Evolutionary conservation across 2,329 filamentous ascomycete species (phyloP), one percentile per base, ranked within the genome.

Genomic region (Sporothrix dimorphospora): DNA sequence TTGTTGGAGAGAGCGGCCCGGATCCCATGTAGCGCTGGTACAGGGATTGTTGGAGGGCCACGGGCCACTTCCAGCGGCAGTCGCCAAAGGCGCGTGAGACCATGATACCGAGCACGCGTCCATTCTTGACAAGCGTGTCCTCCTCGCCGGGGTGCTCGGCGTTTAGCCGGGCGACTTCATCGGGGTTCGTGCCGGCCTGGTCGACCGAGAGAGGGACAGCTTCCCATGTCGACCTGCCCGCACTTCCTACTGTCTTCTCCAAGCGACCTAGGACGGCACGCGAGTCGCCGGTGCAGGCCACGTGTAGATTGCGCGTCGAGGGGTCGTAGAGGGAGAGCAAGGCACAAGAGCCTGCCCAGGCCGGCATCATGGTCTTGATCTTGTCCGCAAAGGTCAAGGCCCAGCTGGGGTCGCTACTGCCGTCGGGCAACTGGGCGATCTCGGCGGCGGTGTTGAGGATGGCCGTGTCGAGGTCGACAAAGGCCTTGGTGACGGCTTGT

Each of bases 251-350:
- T 47, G 11, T n/a, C 38, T 3, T 24, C 4, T 24, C 5, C n/a
- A 24, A 11, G 55, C 94, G 91, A 11, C 96, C 96, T 11, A 99
- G 87, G 1, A 99, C 93, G 19, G 96, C 96, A 53, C 96, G 90
- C n/a, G 94, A 98, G 81, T 99, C 96, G 71, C 96, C 96, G 0
- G 96, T 97, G 80, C 94, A 97, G 12, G 96, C 96, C 14, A 98
- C 94, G n/a, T 94, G 90, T 14, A 99, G 86, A 53, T 95, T 89
- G 79, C 97, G 94, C 55, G 92, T 92, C 68, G 88, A 88, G 78
- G 90, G 94, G 80, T 99, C 95, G 82, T 98, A 99, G 83, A 99
- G 98, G 6, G 94, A 97, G 12, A 99, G 87, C 5, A 99, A 88
- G 55, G 96, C 97, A 80, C 96, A 99, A 1, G 97, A 98, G 16